Conservation (phyloP, 2,329 filamentous ascomycete genomes). For the Fusarium sarcochroum region DNA sequence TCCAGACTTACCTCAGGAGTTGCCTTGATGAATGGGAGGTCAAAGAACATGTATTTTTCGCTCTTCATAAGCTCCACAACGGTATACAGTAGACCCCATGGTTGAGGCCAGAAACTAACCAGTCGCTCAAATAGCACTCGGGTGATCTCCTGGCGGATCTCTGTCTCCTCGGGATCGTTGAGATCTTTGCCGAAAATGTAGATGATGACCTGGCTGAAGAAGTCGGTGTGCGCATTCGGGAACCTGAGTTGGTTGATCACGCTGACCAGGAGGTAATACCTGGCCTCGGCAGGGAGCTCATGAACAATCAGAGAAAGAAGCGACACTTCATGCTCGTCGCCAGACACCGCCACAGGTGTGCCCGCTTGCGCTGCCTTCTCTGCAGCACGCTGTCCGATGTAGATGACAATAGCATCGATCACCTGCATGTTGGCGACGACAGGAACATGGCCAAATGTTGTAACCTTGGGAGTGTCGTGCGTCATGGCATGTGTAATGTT, state of each 20-base stretch:
- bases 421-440: slow-evolving; percentile 78
- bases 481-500: slow-evolving; percentile 82
- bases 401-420: slow-evolving; percentile 86
- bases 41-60: slow-evolving; percentile 91
- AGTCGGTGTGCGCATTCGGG: slow-evolving; percentile 90
- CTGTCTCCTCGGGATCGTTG: slow-evolving; percentile 80
- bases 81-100: slow-evolving; percentile 93
- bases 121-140: slow-evolving; percentile 90
- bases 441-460: slow-evolving; percentile 75
- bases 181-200: slow-evolving; percentile 86
- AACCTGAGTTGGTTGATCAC: slow-evolving; percentile 94
- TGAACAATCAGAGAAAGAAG: slow-evolving; percentile 83
- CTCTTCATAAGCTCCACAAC: slow-evolving; percentile 93
- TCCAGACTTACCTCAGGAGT: slow-evolving; percentile 79
- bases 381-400: slow-evolving; percentile 82
- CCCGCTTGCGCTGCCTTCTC: slow-evolving; percentile 70
- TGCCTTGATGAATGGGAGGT: slow-evolving; percentile 90
- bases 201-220: slow-evolving; percentile 88
- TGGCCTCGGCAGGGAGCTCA: slow-evolving; percentile 80
- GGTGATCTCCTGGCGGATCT: slow-evolving; percentile 91
- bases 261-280: slow-evolving; percentile 86
- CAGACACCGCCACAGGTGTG: slow-evolving; percentile 65
- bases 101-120: slow-evolving; percentile 90
- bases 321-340: slow-evolving; percentile 69
- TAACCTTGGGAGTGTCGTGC: slow-evolving; percentile 68